Evolutionary conservation across 192 early-diverging fungal species (phyloP).

Genomic region (Chytriomyces hyalinus): DNA sequence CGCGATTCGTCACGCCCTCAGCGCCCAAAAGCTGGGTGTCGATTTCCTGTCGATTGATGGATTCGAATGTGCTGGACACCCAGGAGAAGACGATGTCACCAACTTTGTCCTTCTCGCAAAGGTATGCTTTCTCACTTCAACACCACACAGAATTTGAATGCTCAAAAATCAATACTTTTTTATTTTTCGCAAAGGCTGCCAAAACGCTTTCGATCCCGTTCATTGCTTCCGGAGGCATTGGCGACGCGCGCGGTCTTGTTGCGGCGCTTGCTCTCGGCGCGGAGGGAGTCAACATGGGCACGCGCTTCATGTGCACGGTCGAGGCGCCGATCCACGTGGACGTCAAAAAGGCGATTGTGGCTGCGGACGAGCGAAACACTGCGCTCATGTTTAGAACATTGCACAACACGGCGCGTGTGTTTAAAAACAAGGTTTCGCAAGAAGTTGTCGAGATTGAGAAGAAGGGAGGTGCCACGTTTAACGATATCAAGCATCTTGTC

Average conservation of each 20-base stretch:
- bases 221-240: conserved; percentile 77
- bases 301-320: conserved; percentile 82
- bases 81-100: conserved; percentile 81
- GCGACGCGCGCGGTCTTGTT: conserved; percentile 77
- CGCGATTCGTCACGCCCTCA: conserved; percentile 72
- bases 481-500: conserved; percentile 73
- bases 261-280: conserved; percentile 57
- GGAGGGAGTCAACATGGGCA: conserved; percentile 81
- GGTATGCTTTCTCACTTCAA: background rate
- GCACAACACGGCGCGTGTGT: conserved; percentile 70
- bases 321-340: conserved; percentile 76
- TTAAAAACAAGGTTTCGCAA: conserved; percentile 56
- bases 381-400: conserved; percentile 75
- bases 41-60: conserved; percentile 82
- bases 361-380: conserved; percentile 68
- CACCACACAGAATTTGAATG: no score
- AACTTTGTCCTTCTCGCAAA: conserved; percentile 74
- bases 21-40: conserved; percentile 59
- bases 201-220: conserved; percentile 71
- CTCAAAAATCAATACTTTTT: no score
- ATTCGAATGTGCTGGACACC: conserved; percentile 85
- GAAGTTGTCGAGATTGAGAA: conserved; percentile 75
- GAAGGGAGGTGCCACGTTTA: conserved; percentile 65
- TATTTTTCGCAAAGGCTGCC: conserved; percentile 46
- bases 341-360: conserved; percentile 77